These are phyloP conservation scores for Oryza rufipogon DNA, from an alignment of 176 grass and related monocot species.

Conservation along the genomic window DNA sequence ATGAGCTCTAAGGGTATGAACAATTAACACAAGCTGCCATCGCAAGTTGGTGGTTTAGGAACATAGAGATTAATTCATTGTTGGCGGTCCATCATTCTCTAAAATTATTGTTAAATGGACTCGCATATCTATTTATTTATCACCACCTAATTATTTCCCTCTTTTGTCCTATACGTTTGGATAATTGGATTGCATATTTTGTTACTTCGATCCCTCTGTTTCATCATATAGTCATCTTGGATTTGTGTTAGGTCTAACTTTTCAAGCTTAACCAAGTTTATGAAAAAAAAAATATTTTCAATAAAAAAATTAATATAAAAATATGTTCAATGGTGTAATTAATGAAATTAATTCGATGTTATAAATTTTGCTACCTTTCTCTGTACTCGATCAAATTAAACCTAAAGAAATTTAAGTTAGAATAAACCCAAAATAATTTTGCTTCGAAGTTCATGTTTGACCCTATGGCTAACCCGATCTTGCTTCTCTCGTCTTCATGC, in stretches of 20 bases:
- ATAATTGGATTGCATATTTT: neutral
- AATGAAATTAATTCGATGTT: too few relatives aligned
- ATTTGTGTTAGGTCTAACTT: too few relatives aligned
- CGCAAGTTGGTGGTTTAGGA: neutral
- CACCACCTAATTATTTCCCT: neutral
- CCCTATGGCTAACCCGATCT: neutral
- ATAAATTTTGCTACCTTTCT: too few relatives aligned
- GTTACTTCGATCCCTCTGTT: neutral
- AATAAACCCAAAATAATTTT: too few relatives aligned
- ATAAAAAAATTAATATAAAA: too few relatives aligned
- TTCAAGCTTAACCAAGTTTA: too few relatives aligned
- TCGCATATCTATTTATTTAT: neutral
- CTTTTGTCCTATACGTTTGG: neutral
- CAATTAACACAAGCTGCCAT: neutral
- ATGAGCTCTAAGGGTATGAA: neutral
- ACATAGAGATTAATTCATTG: neutral
- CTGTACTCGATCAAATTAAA: too few relatives aligned
- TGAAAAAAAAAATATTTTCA: too few relatives aligned
- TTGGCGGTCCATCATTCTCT: neutral
- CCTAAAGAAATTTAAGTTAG: too few relatives aligned
- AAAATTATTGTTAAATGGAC: neutral
- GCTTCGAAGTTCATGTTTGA: neutral
- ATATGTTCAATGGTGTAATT: too few relatives aligned
- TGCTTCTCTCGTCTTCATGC: neutral
- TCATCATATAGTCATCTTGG: too few relatives aligned